phyloP scores from a whole-genome alignment of 2,329 filamentous ascomycete genomes.

The Neopestalotiopsis rosae region DNA sequence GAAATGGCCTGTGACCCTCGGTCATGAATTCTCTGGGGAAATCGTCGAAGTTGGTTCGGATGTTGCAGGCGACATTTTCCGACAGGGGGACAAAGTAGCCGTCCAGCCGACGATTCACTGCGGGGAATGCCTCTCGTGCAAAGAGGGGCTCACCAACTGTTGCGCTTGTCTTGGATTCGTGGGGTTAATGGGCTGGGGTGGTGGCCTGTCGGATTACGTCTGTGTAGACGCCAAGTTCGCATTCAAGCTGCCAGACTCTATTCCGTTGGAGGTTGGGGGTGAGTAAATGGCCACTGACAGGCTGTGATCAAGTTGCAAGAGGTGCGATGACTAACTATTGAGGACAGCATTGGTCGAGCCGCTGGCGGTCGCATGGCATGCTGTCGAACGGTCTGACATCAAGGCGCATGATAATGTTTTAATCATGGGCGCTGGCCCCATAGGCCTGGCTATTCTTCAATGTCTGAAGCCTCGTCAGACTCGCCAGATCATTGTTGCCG shows the following conservation, averaged over 20 bases:
- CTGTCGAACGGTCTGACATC: constrained; percentile 54
- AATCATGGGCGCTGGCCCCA: constrained; percentile 66
- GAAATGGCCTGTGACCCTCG: constrained; percentile 62
- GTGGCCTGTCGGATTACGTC: constrained; percentile 60
- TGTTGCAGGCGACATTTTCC: constrained; percentile 45
- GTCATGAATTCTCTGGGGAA: constrained; percentile 69
- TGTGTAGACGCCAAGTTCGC: constrained; percentile 55
- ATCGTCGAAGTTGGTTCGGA: constrained; percentile 62
- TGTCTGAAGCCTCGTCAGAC: constrained; percentile 60
- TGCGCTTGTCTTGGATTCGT: constrained; percentile 54
- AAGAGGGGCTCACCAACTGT: constrained; percentile 57
- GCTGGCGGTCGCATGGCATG: constrained; percentile 69
- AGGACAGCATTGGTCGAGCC: constrained; percentile 63
- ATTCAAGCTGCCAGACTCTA: constrained; percentile 55
- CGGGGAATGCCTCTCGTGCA: constrained; percentile 60
- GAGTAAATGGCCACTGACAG: constrained; percentile 17
- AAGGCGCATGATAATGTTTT: constrained; percentile 53
- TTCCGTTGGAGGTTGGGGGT: constrained; percentile 55
- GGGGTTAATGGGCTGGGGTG: constrained; percentile 49
- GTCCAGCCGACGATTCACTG: constrained; percentile 67
- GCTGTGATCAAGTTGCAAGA: constrained; percentile 18
- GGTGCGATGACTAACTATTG: constrained; percentile 15
- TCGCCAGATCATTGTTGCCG: constrained; percentile 61
- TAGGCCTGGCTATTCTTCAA: constrained; percentile 65
- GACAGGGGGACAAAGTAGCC: constrained; percentile 61